Conservation (phyloP, 2,329 filamentous ascomycete species). For the Phyllosticta citribraziliensis region DNA sequence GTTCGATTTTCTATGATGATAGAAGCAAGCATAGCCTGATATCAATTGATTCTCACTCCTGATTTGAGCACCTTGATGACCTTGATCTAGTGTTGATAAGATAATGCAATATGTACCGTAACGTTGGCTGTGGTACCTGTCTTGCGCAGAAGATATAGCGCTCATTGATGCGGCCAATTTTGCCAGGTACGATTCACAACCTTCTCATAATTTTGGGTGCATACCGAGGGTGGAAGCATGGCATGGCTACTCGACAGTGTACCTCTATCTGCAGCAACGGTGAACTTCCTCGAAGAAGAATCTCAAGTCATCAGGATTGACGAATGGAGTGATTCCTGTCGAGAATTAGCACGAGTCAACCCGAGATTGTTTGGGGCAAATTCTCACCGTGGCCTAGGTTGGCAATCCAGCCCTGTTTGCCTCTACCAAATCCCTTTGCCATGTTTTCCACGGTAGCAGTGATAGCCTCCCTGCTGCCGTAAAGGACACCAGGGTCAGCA, state of each 20-base stretch:
- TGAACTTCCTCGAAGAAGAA: conserved; percentile 94
- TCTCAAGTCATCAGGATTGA: conserved; percentile 84
- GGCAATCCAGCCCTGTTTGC: conserved; percentile 89
- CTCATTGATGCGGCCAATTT: not conserved
- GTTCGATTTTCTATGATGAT: not conserved
- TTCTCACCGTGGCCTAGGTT: conserved; percentile 84
- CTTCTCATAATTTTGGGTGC: not conserved
- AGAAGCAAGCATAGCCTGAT: not conserved
- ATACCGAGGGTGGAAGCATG: not conserved
- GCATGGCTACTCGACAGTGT: not conserved
- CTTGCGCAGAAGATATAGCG: too few species aligned
- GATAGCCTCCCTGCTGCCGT: conserved; percentile 73
- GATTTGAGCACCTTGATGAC: not conserved
- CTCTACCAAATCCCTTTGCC: conserved; percentile 73
- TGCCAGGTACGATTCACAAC: not conserved
- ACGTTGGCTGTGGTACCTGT: not conserved
- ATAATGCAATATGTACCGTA: not conserved
- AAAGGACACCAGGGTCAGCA: conserved; percentile 86
- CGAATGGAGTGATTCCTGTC: conserved; percentile 81
- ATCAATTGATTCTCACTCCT: not conserved
- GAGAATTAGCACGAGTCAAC: not conserved
- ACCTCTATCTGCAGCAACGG: conserved; percentile 18
- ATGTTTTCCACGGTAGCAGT: conserved; percentile 74
- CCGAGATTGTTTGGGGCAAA: too few species aligned
- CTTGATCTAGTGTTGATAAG: not conserved